A percentile compares a stretch with the other conserved stretches of the same genome.
These are phyloP conservation scores for Hericium rajendrae DNA, from an alignment of 768 basidiomycete species.

Conservation along the genomic window DNA sequence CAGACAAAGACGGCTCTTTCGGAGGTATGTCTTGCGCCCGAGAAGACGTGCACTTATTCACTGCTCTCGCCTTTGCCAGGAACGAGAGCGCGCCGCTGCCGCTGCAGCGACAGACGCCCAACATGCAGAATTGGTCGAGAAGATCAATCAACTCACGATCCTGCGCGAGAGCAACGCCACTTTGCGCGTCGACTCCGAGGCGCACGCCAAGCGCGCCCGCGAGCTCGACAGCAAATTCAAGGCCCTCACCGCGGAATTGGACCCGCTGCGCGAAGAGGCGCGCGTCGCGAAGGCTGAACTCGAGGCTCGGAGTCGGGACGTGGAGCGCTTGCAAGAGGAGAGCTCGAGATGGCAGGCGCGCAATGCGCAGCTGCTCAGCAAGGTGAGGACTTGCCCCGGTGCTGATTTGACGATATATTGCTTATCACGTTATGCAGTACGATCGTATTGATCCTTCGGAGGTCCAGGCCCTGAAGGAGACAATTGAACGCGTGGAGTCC, in stretches of 20 bases:
- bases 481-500: conserved; percentile 39
- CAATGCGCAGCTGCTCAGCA: conserved; percentile 69
- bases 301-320: conserved; percentile 56
- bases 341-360: conserved; percentile 78
- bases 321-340: conserved; percentile 66
- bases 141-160: conserved; percentile 80
- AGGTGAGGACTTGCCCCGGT: conserved; percentile 35
- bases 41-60: not conserved
- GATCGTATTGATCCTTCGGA: conserved; percentile 86
- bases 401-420: not conserved
- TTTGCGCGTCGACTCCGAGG: conserved; percentile 67
- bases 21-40: conserved; percentile 34
- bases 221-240: conserved; percentile 60
- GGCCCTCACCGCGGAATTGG: conserved; percentile 48
- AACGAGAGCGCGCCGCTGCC: conserved; percentile 70
- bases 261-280: conserved; percentile 66
- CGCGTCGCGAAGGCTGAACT: conserved; percentile 62
- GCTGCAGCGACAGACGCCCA: conserved; percentile 65
- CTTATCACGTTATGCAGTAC: conserved; percentile 37
- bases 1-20: conserved; percentile 62
- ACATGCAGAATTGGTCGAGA: conserved; percentile 75
- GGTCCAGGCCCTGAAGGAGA: conserved; percentile 67
- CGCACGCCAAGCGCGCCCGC: conserved; percentile 54
- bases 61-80: conserved; percentile 31
- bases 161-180: conserved; percentile 85